Percentiles rank a stretch among this genome's conserved stretches.
These are phyloP conservation scores for Rhizomucor miehei DNA, from an alignment of 371 early-diverging fungal species.

Conservation along the genomic window DNA sequence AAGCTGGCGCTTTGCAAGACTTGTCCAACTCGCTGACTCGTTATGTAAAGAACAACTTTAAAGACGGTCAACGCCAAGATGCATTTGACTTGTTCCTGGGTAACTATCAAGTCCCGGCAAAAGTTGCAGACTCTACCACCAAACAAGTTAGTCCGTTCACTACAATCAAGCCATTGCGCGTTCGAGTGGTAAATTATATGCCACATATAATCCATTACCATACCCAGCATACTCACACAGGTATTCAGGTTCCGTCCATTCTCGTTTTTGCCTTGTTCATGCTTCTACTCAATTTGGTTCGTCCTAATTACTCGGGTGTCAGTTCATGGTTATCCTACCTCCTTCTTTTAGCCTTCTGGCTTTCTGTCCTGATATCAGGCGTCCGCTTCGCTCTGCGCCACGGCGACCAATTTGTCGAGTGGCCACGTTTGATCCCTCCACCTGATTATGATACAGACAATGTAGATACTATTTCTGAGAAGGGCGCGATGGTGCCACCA, in stretches of 20 bases:
- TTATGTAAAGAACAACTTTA: conserved; percentile 90
- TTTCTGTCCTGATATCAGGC: conserved; percentile 47
- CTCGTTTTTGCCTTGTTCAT: conserved; percentile 43
- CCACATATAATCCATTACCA: too few relatives aligned
- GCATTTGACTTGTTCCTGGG: conserved; percentile 82
- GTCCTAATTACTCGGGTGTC: conserved; percentile 35
- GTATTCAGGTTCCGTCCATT: conserved; percentile 41
- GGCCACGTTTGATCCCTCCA: conserved; percentile 36
- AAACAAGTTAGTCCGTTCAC: conserved; percentile 26
- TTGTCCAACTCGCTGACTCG: conserved; percentile 78
- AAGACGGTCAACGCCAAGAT: conserved; percentile 92
- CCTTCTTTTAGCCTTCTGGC: conserved; percentile 41
- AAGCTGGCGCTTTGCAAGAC: conserved; percentile 82
- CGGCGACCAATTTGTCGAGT: conserved; percentile 43
- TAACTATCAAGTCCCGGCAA: conserved; percentile 44
- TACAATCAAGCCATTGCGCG: conserved; percentile 35
- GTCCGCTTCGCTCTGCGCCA: conserved; percentile 42
- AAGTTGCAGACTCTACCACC: not conserved
- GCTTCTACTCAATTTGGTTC: conserved; percentile 38
- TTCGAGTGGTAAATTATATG: conserved; percentile 34
- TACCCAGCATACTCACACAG: too few relatives aligned
- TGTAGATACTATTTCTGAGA: conserved; percentile 15
- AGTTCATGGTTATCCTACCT: conserved; percentile 30
- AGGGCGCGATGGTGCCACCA: conserved; percentile 29
- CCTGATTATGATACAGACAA: conserved; percentile 23